These are phyloP conservation scores for Tetraselmis striata DNA, from an alignment of 139 green algal species.

Conservation along the genomic window DNA sequence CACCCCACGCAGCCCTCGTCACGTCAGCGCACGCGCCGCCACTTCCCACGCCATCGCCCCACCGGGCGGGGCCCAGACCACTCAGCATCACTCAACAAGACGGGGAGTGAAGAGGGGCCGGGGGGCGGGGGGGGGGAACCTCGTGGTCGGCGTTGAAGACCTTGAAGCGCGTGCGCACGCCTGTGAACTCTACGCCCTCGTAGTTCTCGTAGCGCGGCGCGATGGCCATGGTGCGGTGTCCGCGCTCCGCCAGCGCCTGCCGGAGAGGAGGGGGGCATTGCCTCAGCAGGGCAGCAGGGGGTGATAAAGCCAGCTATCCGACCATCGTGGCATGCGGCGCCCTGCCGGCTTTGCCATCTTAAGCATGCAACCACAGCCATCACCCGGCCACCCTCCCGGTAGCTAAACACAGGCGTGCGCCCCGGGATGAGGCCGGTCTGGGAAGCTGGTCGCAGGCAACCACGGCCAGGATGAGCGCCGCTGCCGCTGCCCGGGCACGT, in stretches of 20 bases:
- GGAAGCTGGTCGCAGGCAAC: too few relatives aligned
- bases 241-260: slow-evolving; percentile 66
- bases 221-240: slow-evolving; percentile 87
- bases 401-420: too few relatives aligned
- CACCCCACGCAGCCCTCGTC: background rate
- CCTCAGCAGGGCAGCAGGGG: too few relatives aligned
- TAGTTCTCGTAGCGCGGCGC: slow-evolving; percentile 74
- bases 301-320: too few relatives aligned
- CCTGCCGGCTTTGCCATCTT: too few relatives aligned
- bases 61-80: background rate
- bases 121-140: slow-evolving; percentile 28
- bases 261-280: too few relatives aligned
- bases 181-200: slow-evolving; percentile 62
- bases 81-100: background rate
- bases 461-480: too few relatives aligned
- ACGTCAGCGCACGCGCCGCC: background rate
- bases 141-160: slow-evolving; percentile 60
- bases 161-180: slow-evolving; percentile 48
- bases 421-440: too few relatives aligned
- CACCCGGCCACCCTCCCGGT: too few relatives aligned
- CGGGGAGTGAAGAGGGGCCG: background rate
- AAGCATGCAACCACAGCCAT: too few relatives aligned
- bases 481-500: too few relatives aligned
- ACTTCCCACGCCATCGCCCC: background rate
- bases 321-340: too few relatives aligned